phyloP scores from a whole-genome alignment of 2,329 filamentous ascomycete genomes.

The Ophiostoma sp. region DNA sequence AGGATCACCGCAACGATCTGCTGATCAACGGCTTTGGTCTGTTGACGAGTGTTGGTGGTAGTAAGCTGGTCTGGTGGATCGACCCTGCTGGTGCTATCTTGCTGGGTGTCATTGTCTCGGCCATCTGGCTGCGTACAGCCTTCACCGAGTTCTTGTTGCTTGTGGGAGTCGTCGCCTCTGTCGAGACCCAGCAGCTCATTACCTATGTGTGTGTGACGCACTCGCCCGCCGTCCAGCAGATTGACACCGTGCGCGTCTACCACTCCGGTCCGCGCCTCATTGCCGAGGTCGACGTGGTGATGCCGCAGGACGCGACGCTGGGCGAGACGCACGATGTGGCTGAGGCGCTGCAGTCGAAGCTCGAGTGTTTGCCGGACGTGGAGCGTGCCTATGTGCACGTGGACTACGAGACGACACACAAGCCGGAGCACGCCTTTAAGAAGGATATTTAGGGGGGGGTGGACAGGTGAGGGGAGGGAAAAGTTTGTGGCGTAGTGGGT shows the following conservation, averaged over 20 bases:
- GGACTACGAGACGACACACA: constrained; percentile 94
- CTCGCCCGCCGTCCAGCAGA: constrained; percentile 74
- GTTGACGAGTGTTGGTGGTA: constrained; percentile 85
- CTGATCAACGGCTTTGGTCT: constrained; percentile 94
- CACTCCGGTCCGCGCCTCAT: constrained; percentile 86
- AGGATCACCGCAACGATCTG: constrained; percentile 97
- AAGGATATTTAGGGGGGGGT: constrained; percentile 53
- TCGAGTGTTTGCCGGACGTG: constrained; percentile 87
- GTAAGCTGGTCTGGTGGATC: constrained; percentile 90
- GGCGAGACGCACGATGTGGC: constrained; percentile 86
- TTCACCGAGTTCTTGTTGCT: constrained; percentile 88
- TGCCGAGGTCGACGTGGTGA: constrained; percentile 94
- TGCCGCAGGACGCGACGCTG: constrained; percentile 73
- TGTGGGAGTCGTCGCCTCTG: constrained; percentile 83
- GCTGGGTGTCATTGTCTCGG: constrained; percentile 74
- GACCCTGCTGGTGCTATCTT: constrained; percentile 89
- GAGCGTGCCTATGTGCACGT: constrained; percentile 96
- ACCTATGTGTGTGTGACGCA: constrained; percentile 97
- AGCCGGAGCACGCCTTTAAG: constrained; percentile 74
- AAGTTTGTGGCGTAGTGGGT: neutral
- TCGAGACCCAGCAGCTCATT: constrained; percentile 86
- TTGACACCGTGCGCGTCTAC: constrained; percentile 94
- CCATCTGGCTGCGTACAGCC: constrained; percentile 80
- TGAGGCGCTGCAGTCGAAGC: constrained; percentile 89
- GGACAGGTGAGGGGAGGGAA: neutral